A percentile compares a stretch with the other conserved stretches of the same genome.
Evolutionary conservation across 345 rosid genomes (phyloP).

Genomic region (Syzygium jambos): DNA sequence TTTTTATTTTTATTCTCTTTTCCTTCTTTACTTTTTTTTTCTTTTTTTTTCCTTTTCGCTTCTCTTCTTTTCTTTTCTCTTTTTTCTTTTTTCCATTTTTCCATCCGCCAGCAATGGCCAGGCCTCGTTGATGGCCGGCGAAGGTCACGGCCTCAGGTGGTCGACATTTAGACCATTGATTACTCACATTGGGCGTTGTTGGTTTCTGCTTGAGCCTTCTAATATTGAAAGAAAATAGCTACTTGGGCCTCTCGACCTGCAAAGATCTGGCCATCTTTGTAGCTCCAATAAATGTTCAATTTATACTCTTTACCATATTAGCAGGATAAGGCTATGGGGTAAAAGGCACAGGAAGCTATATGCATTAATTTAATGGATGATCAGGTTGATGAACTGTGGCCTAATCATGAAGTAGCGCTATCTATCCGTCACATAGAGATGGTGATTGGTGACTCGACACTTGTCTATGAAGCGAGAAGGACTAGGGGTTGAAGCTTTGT

Average conservation of each 20-base stretch:
- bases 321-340: background rate
- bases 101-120: too few relatives aligned
- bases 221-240: background rate
- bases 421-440: background rate
- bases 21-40: too few relatives aligned
- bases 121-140: too few relatives aligned
- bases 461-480: background rate
- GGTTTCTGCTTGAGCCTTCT: background rate
- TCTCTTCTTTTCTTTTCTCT: too few relatives aligned
- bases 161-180: background rate
- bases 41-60: too few relatives aligned
- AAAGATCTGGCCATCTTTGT: background rate
- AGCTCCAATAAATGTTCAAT: background rate
- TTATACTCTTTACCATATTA: background rate
- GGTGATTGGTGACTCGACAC: background rate
- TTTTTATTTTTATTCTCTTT: too few relatives aligned
- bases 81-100: too few relatives aligned
- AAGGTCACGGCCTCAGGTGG: too few relatives aligned
- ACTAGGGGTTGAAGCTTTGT: background rate
- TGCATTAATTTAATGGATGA: background rate
- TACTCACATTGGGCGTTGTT: background rate
- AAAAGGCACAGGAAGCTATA: background rate
- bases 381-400: background rate
- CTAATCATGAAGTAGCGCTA: background rate
- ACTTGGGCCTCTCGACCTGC: fast-evolving